Percentiles rank a stretch among this genome's conserved stretches.
Evolutionary conservation across 2,329 filamentous ascomycete genomes (phyloP).

Genomic region (Hymenoscyphus repandus): DNA sequence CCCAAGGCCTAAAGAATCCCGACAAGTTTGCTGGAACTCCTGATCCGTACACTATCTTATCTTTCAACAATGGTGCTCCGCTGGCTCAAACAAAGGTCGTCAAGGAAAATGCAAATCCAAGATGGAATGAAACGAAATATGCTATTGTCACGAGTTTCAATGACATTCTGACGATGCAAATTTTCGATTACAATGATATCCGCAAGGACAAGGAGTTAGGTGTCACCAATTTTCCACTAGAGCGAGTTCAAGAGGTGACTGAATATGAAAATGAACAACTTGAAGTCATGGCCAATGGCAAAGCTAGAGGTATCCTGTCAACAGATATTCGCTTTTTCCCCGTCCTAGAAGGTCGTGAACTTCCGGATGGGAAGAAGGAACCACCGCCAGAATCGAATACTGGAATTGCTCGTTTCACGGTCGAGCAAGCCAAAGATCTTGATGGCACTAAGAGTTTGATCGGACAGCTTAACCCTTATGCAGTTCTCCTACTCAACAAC

Average conservation of each 20-base stretch:
- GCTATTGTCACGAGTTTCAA: slow-evolving; percentile 89
- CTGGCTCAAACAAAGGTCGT: slow-evolving; percentile 87
- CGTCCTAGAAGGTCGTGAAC: slow-evolving; percentile 67
- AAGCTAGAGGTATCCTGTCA: slow-evolving; percentile 72
- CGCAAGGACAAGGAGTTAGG: slow-evolving; percentile 96
- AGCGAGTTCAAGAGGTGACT: slow-evolving; percentile 70
- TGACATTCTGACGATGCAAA: slow-evolving; percentile 76
- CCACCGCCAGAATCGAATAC: slow-evolving; percentile 86
- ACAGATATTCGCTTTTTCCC: slow-evolving; percentile 94
- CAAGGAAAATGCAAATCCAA: slow-evolving; percentile 76
- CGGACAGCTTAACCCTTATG: slow-evolving; percentile 87
- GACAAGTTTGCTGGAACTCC: slow-evolving; percentile 90
- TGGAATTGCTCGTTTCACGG: slow-evolving; percentile 86
- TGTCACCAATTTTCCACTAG: slow-evolving; percentile 76
- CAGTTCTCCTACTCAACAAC: slow-evolving; percentile 80
- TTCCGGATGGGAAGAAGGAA: slow-evolving; percentile 71
- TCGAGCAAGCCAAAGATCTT: slow-evolving; percentile 94
- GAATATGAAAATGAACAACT: slow-evolving; percentile 81
- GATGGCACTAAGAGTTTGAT: slow-evolving; percentile 90
- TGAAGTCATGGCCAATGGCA: slow-evolving; percentile 79
- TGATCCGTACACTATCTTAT: slow-evolving; percentile 83
- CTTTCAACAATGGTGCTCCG: slow-evolving; percentile 74
- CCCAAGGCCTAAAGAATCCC: slow-evolving; percentile 86
- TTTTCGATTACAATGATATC: slow-evolving; percentile 93
- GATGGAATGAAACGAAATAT: slow-evolving; percentile 96